These are phyloP conservation scores for Fusarium sp. DNA, from an alignment of 2,329 filamentous ascomycete species.

Conservation along the genomic window DNA sequence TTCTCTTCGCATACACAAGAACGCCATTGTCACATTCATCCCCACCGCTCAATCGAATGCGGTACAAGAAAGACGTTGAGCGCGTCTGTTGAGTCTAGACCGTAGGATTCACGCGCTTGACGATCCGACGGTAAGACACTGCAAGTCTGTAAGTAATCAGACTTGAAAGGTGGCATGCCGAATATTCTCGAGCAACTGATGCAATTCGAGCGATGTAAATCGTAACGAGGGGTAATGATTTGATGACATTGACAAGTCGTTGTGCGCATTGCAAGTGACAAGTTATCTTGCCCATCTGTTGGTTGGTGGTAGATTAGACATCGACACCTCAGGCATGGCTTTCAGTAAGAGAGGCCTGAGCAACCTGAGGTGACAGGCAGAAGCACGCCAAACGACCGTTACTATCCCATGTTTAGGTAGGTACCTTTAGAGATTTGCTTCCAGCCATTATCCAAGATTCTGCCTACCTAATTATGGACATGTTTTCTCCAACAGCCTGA, in stretches of 20 bases:
- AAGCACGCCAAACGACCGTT: not conserved
- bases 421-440: no score
- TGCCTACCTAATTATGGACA: not conserved
- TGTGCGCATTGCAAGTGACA: slow-evolving; percentile 15
- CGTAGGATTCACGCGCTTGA: slow-evolving; percentile 5
- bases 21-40: slow-evolving; percentile 2
- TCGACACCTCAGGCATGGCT: slow-evolving; percentile 32
- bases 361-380: not conserved
- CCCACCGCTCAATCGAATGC: slow-evolving; percentile 14
- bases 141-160: not conserved
- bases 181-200: not conserved
- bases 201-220: not conserved
- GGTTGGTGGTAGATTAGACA: not conserved
- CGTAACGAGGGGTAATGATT: slow-evolving; percentile 1
- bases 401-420: not conserved
- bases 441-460: not conserved
- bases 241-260: slow-evolving; percentile 1
- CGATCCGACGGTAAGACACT: slow-evolving; percentile 7
- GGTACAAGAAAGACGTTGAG: slow-evolving; percentile 6
- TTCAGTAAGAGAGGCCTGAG: not conserved
- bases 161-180: not conserved
- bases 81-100: slow-evolving; percentile 27
- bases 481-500: not conserved
- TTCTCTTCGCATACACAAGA: not conserved
- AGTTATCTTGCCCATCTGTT: slow-evolving; percentile 3